Evolutionary conservation across 257 asterid species (phyloP), one percentile per base, ranked within the genome.

Genomic region (Eucommia ulmoides): DNA sequence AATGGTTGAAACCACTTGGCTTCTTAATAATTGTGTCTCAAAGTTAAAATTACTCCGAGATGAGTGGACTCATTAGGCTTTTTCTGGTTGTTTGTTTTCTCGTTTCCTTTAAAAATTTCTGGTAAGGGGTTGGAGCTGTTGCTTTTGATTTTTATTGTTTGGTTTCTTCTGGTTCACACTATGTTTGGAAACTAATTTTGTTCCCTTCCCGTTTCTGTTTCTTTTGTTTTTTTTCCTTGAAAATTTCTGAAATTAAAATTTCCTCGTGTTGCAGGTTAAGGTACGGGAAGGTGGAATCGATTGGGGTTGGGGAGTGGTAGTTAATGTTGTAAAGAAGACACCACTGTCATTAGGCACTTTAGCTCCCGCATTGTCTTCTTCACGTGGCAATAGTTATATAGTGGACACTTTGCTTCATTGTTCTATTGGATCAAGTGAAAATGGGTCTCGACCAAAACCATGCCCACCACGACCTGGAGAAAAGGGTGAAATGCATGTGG

Each of bases 241-340:
- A 23, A 55, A 33, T 4, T 18, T 49, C 33, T 23, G 24, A 44
- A 33, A 50, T 45, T 20, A 23, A 29, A 51, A 23, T 42, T 44
- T 45, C 50, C 38, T 16, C 21, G 42, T 63, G 26, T 60, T 59
- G 52, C 79, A 89, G 96, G 83, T 91, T 29, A 91, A 75, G 73
- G 82, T 91, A 50, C 82, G 92, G 61, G 96, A 86, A 72, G 94
- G 96, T 42, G 94, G 87, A 59, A 91, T 80, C 23, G 93, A 91
- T 72, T 91, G 98, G 98, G 98, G 98, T 55, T 91, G 98, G 98
- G 96, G 94, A 52, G 86, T 86, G 53, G 96, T 83, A 52, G 92
- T 91, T 63, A 86, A 91, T 69, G 98, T 91, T 74, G 88, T 86
- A 51, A 91, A 81, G 65, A 83, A 63, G 60, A 60, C 86, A 23